Conservation (phyloP, 2,329 filamentous ascomycete genomes). For the Arthrinium puccinioides region DNA sequence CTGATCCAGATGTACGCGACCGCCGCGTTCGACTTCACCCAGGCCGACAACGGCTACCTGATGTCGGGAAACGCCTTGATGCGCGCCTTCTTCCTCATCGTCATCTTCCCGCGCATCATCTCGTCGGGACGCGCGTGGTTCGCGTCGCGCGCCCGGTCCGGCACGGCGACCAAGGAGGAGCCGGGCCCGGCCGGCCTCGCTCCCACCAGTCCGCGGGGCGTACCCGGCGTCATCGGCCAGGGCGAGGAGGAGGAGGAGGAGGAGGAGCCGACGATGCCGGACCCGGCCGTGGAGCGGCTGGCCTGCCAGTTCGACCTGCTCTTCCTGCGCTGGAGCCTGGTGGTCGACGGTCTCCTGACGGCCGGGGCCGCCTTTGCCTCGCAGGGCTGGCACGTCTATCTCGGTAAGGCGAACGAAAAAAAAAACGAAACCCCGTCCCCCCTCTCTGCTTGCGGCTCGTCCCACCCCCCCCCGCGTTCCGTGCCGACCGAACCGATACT, state of each 20-base stretch:
- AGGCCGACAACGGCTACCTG: slow-evolving; percentile 42
- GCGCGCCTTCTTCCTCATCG: slow-evolving; percentile 42
- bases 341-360: slow-evolving; percentile 59
- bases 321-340: slow-evolving; percentile 58
- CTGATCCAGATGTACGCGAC: slow-evolving; percentile 52
- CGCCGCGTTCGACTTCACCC: slow-evolving; percentile 40
- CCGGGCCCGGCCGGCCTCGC: not conserved
- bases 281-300: slow-evolving; percentile 27
- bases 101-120: slow-evolving; percentile 43
- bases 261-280: slow-evolving; percentile 5
- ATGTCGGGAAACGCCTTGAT: slow-evolving; percentile 45
- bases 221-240: too few species aligned
- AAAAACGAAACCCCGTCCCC: too few species aligned
- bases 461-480: not conserved
- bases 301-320: slow-evolving; percentile 58
- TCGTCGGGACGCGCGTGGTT: slow-evolving; percentile 28
- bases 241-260: slow-evolving; percentile 1
- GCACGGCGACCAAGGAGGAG: not conserved
- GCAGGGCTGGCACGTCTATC: slow-evolving; percentile 60
- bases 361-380: slow-evolving; percentile 55
- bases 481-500: not conserved
- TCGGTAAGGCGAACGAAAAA: slow-evolving; percentile 30
- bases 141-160: slow-evolving; percentile 2
- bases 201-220: not conserved
- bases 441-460: not conserved